phyloP scores from a whole-genome alignment of 1,284 basidiomycete species.

The Pseudozyma sp. region DNA sequence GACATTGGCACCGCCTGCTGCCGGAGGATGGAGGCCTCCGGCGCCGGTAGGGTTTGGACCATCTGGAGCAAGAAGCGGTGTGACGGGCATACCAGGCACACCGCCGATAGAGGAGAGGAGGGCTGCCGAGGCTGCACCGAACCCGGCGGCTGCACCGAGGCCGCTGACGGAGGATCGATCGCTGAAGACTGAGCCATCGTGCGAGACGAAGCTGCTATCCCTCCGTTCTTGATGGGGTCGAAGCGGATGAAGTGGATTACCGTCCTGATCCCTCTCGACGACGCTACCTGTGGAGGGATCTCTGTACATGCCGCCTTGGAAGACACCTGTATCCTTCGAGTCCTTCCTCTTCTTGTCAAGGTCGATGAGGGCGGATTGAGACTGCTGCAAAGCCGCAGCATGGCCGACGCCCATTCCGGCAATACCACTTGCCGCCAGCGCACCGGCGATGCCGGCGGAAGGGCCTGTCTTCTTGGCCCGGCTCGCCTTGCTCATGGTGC shows the following conservation, averaged over 20 bases:
- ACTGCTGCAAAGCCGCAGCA: conserved; percentile 28
- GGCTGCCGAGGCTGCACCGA: conserved; percentile 51
- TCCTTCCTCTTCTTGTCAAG: conserved; percentile 35
- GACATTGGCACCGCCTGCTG: conserved; percentile 36
- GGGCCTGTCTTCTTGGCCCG: conserved; percentile 32
- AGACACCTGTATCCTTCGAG: conserved; percentile 21
- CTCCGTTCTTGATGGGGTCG: conserved; percentile 39
- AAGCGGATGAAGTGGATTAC: conserved; percentile 17
- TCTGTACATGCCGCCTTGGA: conserved; percentile 54
- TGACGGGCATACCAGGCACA: conserved; percentile 38
- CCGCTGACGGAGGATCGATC: conserved; percentile 50
- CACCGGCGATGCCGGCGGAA: conserved; percentile 56
- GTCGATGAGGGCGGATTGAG: conserved; percentile 33
- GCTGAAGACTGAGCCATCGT: conserved; percentile 48
- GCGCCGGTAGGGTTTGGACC: conserved; percentile 30
- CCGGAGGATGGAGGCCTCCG: conserved; percentile 31
- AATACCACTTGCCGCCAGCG: conserved; percentile 57
- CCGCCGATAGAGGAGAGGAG: conserved; percentile 50
- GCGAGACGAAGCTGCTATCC: conserved; percentile 40
- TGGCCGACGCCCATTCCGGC: conserved; percentile 60
- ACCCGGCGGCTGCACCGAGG: conserved; percentile 58
- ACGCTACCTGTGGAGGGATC: conserved; percentile 53
- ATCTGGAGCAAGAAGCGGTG: conserved; percentile 44
- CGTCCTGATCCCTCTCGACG: conserved; percentile 45
- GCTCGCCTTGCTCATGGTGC: conserved; percentile 27